phyloP scores from a whole-genome alignment of 192 early-diverging fungal genomes.

The Tieghemiomyces parasiticus region DNA sequence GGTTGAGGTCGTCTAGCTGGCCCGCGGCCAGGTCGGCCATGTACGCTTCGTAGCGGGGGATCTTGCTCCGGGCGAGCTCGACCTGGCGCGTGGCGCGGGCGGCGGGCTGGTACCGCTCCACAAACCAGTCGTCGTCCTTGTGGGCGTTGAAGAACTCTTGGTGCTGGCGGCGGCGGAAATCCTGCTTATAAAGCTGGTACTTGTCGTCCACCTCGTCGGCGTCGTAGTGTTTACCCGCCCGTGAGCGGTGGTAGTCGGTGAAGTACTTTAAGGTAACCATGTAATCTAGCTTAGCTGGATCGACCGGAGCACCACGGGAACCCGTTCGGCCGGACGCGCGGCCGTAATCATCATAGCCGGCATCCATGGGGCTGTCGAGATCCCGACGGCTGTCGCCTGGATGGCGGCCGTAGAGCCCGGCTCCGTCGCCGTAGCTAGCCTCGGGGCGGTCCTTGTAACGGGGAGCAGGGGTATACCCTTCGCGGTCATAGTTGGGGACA shows the following conservation, averaged over 20 bases:
- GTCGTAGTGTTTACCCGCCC: constrained; percentile 39
- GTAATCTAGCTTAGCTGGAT: constrained; percentile 64
- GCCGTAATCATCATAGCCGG: constrained; percentile 20
- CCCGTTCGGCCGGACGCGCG: constrained; percentile 13
- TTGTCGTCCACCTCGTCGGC: constrained; percentile 66
- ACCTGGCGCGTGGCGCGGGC: constrained; percentile 33
- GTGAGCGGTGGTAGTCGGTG: constrained; percentile 46
- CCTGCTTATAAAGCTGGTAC: constrained; percentile 75
- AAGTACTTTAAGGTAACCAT: constrained; percentile 61
- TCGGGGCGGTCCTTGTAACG: constrained; percentile 25
- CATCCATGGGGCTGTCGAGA: constrained; percentile 20
- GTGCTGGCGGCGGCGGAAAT: constrained; percentile 48
- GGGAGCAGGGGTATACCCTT: constrained; percentile 48
- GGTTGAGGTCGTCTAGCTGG: constrained; percentile 40
- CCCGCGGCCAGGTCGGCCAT: constrained; percentile 48
- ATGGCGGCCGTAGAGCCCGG: constrained; percentile 23
- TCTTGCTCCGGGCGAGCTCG: constrained; percentile 36
- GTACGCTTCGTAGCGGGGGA: constrained; percentile 39
- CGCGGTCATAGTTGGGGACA: constrained; percentile 74
- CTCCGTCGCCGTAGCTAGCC: too few relatives aligned
- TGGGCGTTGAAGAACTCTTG: constrained; percentile 60
- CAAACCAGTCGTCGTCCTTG: constrained; percentile 81
- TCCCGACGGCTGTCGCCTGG: constrained; percentile 22
- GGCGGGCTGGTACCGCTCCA: constrained; percentile 82
- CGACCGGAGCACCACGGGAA: constrained; percentile 24